Base-by-base conservation (phyloP, 257 asterid species). In the Gynochthodes officinalis region DNA sequence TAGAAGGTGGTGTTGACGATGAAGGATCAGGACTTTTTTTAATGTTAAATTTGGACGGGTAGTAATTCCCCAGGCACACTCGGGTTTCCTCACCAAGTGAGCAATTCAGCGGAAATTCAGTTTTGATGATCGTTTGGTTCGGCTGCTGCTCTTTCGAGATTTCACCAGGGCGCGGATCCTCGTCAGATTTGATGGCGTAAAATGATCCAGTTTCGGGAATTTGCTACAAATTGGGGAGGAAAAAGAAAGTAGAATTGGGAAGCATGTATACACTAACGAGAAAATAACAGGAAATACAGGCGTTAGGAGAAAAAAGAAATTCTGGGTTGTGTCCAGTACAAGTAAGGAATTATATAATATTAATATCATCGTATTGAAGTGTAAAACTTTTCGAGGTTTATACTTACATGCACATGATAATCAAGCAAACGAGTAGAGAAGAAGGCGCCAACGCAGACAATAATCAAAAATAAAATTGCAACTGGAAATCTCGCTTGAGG, bases 381-480 rank as follows among this genome's bases (percentile, higher is more conserved):
- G n/a, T n/a, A n/a, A n/a, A n/a, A n/a, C n/a, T n/a, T n/a, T n/a
- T n/a, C n/a, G n/a, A 61, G 66, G 4, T 25, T 5, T 63, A 35
- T 18, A 81, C 98, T 84, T 76, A 90, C 98, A 28, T 70, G 46
- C 46, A 79, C 75, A 2, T 95, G 75, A 75, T 86, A 80, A 77
- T 74, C 87, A n/a, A 91, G 86, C 78, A 82, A 84, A 84, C 90
- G 90, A 82, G 89, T 85, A 87, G 89, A 85, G 16, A 89, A 25
- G 75, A 87, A 85, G 86, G 92, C 96, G 82, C 96, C 86, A 72
- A 85, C 15, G 62, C 84, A 73, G 64, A 90, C 76, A 18, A 88
- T 73, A 44, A 76, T 49, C 59, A 88, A 81, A 68, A 86, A 81
- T 67, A 82, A 71, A 68, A 80, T 77, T 11, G 71, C 79, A 28